Evolutionary conservation across 495 filamentous ascomycete species (phyloP).

Genomic region (Alectoria sarmentosa): DNA sequence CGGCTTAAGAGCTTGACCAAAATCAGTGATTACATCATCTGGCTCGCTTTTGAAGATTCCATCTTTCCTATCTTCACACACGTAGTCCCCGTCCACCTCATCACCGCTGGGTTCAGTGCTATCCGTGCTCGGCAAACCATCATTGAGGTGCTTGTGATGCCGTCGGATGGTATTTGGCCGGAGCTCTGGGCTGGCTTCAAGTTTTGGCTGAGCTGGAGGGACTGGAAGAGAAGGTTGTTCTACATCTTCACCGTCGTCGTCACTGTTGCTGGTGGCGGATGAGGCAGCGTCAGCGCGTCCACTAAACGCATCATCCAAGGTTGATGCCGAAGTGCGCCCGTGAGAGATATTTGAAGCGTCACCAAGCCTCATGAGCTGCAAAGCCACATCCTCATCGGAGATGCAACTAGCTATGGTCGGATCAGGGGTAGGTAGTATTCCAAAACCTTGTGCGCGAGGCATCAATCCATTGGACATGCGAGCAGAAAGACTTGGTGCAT

Average conservation of each 20-base stretch:
- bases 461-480: conserved; percentile 34
- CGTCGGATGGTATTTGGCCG: conserved; percentile 45
- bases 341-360: conserved; percentile 84
- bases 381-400: conserved; percentile 95
- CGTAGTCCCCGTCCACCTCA: conserved; percentile 43
- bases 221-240: conserved; percentile 56
- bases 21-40: conserved; percentile 42
- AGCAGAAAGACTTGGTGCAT: conserved; percentile 28
- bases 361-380: conserved; percentile 93
- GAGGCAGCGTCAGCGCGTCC: conserved; percentile 80
- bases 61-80: conserved; percentile 57
- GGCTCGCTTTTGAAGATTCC: conserved; percentile 44
- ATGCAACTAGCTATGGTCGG: conserved; percentile 91
- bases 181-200: conserved; percentile 36
- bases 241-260: conserved; percentile 63
- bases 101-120: conserved; percentile 66
- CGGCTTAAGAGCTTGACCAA: conserved; percentile 32
- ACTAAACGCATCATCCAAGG: conserved; percentile 84
- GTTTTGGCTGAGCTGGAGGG: conserved; percentile 50
- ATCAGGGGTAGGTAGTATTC: conserved; percentile 84
- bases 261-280: conserved; percentile 74
- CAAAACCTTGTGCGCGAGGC: conserved; percentile 39
- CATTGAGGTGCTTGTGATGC: conserved; percentile 51
- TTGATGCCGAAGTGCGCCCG: conserved; percentile 87
- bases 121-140: conserved; percentile 59